These are phyloP conservation scores for Kingdonia uniflora DNA, from an alignment of 164 flowering plant genomes.

Conservation along the genomic window DNA sequence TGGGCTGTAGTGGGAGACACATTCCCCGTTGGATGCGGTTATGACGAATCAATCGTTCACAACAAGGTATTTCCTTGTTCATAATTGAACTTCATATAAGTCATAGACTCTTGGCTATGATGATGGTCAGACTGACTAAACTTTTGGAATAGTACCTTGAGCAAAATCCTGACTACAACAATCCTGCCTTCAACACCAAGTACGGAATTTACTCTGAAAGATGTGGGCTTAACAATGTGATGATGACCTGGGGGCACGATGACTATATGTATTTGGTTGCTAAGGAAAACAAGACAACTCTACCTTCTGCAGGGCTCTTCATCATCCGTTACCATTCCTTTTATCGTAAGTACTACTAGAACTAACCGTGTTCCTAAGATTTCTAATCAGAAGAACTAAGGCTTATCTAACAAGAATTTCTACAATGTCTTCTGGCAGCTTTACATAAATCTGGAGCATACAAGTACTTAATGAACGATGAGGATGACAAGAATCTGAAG, in stretches of 20 bases:
- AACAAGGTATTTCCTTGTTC: conserved; percentile 32
- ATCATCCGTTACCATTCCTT: conserved; percentile 59
- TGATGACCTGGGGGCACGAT: conserved; percentile 66
- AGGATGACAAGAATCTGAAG: conserved; percentile 51
- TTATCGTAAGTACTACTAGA: conserved; percentile 29
- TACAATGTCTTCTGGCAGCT: conserved; percentile 25
- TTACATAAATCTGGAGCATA: conserved; percentile 55
- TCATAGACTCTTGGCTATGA: neutral
- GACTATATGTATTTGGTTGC: conserved; percentile 75
- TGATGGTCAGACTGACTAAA: neutral
- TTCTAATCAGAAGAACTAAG: no score
- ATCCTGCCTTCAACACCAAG: conserved; percentile 45
- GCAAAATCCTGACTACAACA: conserved; percentile 40
- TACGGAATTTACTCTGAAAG: conserved; percentile 42
- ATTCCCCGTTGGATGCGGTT: conserved; percentile 70
- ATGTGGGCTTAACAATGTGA: conserved; percentile 50
- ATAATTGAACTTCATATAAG: neutral
- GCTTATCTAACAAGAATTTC: no score
- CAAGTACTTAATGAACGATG: conserved; percentile 59
- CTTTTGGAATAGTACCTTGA: conserved; percentile 33
- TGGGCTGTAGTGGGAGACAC: conserved; percentile 51
- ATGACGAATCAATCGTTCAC: conserved; percentile 55
- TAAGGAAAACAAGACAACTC: conserved; percentile 44
- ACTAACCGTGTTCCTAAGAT: no score
- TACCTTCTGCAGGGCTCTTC: conserved; percentile 52